A percentile compares a stretch with the other conserved stretches of the same genome.
Conservation (phyloP, 148 eudicot species). For the Chenopodium berlandieri region DNA sequence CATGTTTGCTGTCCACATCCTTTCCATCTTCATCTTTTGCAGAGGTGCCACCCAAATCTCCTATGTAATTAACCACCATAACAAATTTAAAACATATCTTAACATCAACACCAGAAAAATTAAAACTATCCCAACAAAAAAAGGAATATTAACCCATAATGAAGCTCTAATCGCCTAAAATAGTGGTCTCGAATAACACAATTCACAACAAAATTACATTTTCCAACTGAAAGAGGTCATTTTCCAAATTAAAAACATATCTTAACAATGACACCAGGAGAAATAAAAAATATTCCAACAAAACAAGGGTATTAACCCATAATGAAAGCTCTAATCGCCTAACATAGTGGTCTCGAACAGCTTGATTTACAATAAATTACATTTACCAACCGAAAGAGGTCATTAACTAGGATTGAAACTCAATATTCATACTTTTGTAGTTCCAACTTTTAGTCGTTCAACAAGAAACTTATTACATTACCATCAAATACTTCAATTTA, state of each 20-base stretch:
- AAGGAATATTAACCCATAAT: background rate
- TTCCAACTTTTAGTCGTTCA: background rate
- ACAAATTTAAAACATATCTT: background rate
- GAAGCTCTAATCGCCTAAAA: background rate
- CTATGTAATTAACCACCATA: constrained; percentile 32
- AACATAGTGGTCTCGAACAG: background rate
- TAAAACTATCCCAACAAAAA: background rate
- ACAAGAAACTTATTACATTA: background rate
- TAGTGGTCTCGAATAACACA: background rate
- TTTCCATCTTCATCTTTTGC: constrained; percentile 71
- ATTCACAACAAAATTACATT: background rate
- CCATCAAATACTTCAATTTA: background rate
- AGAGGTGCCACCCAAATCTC: constrained; percentile 83
- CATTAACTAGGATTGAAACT: background rate
- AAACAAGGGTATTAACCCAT: background rate
- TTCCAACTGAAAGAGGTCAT: background rate
- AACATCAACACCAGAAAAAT: background rate
- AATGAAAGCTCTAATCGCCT: background rate
- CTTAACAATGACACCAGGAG: no score
- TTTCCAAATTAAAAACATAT: no score
- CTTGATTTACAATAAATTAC: background rate
- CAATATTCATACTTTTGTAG: background rate
- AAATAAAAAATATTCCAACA: no score
- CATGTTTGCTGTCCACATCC: constrained; percentile 55
- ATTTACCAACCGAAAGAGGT: background rate